Evolutionary conservation across 2,329 filamentous ascomycete genomes (phyloP), one percentile per base, ranked within the genome.

Genomic region (Fusarium sp.): DNA sequence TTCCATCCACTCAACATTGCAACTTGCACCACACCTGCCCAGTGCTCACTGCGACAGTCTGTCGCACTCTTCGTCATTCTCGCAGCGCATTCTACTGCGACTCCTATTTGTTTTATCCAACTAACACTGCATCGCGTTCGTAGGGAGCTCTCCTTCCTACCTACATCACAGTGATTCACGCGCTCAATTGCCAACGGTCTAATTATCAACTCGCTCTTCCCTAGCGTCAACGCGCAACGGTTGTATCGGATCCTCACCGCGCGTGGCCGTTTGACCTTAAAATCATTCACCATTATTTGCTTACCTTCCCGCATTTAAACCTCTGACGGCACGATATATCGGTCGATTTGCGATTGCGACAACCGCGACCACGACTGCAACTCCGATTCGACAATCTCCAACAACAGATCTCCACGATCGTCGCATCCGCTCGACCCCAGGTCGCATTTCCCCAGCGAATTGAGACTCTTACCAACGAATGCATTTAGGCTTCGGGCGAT

Each of bases 401-500:
- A 52, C 50, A 56, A 20, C 20, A 27, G 54, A 68, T 61, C 63
- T 60, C 61, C 68, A 61, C 64, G 64, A 74, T 71, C 60, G 66
- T 71, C 66, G 67, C 65, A 71, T 66, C 48, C 53, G 40, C 58
- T 59, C 44, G 52, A 54, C 67, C 57, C 60, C 59, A 70, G 58
- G 58, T 65, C 57, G 49, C 51, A 33, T 52, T 48, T 32, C 39
- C 27, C 30, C 56, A 51, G 59, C 67, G 59, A 71, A 71, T 73
- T 63, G 68, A 46, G 44, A 57, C 55, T 40, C 46, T 48, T 58
- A n/a, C 72, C 71, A 67, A 47, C 68, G 58, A 68, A 78, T 78
- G 76, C 72, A 71, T 61, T 56, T 50, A 41, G 56, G 52, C 63
- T 65, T 58, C 65, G 65, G 75, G 74, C 71, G 58, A 79, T 78